phyloP scores from a whole-genome alignment of 352 stramenopile species.

The Phytophthora sp. region DNA sequence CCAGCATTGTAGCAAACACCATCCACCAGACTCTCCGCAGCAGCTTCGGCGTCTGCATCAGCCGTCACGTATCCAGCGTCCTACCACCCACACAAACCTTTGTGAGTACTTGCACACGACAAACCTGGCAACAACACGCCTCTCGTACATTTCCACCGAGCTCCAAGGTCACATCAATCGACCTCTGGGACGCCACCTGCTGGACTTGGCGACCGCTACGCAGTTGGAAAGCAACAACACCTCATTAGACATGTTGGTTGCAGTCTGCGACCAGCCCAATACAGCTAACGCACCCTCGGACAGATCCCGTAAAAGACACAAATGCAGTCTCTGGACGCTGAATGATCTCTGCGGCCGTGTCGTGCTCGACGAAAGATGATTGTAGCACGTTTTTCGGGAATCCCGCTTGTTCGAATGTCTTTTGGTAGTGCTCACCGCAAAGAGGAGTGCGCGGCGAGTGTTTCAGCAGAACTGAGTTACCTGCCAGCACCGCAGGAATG shows the following conservation, averaged over 20 bases:
- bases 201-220: constrained; percentile 75
- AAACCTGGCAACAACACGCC: not conserved
- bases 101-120: not conserved
- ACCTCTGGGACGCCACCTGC: constrained; percentile 56
- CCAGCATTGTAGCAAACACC: constrained; percentile 86
- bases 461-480: constrained; percentile 85
- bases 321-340: constrained; percentile 71
- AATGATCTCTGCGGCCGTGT: constrained; percentile 73
- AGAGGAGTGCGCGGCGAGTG: constrained; percentile 83
- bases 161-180: constrained; percentile 84
- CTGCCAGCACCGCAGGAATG: constrained; percentile 80
- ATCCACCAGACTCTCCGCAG: constrained; percentile 77
- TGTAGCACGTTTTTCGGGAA: constrained; percentile 73
- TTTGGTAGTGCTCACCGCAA: constrained; percentile 76
- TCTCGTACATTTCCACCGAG: constrained; percentile 77
- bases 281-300: constrained; percentile 53
- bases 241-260: too few species aligned
- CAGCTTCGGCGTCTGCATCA: constrained; percentile 68
- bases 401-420: constrained; percentile 69
- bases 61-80: constrained; percentile 78
- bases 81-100: constrained; percentile 19
- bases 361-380: constrained; percentile 70
- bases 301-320: constrained; percentile 87
- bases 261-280: too few species aligned
- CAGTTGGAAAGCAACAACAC: constrained; percentile 1